A percentile compares a stretch with the other conserved stretches of the same genome.
These are phyloP conservation scores for Termitomyces sp. DNA, from an alignment of 768 basidiomycete species.

Conservation along the genomic window DNA sequence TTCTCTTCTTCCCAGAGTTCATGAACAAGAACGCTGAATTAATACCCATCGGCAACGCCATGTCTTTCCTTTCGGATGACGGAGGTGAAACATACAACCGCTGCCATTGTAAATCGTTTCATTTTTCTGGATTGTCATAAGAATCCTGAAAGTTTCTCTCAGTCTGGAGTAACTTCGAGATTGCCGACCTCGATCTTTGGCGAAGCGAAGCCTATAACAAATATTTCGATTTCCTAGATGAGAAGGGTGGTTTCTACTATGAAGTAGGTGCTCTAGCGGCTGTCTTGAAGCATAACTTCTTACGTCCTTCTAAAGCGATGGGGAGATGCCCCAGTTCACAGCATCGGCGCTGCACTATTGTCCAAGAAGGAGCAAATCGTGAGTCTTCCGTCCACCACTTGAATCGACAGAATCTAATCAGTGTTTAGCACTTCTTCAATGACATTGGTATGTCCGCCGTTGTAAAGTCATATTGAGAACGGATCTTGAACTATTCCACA, in stretches of 20 bases:
- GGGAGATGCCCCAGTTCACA: conserved; percentile 92
- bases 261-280: conserved; percentile 45
- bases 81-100: conserved; percentile 71
- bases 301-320: conserved; percentile 53
- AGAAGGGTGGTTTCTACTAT: conserved; percentile 85
- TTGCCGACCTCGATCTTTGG: conserved; percentile 83
- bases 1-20: conserved; percentile 56
- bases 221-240: conserved; percentile 82
- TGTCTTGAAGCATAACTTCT: background rate
- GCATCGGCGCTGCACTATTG: conserved; percentile 88
- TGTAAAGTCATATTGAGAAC: background rate
- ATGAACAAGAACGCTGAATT: conserved; percentile 59
- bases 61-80: conserved; percentile 80
- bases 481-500: conserved; percentile 1
- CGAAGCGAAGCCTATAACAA: conserved; percentile 76
- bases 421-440: conserved; percentile 76
- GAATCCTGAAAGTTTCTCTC: conserved; percentile 4
- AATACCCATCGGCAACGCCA: conserved; percentile 67
- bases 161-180: conserved; percentile 97
- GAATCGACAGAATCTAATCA: background rate
- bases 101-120: conserved; percentile 60
- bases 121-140: background rate
- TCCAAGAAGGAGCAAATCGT: conserved; percentile 82
- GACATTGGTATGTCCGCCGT: conserved; percentile 60
- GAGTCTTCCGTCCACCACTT: conserved; percentile 14